phyloP scores from a whole-genome alignment of 805 yeast genomes.

The Yarrowia divulgata region DNA sequence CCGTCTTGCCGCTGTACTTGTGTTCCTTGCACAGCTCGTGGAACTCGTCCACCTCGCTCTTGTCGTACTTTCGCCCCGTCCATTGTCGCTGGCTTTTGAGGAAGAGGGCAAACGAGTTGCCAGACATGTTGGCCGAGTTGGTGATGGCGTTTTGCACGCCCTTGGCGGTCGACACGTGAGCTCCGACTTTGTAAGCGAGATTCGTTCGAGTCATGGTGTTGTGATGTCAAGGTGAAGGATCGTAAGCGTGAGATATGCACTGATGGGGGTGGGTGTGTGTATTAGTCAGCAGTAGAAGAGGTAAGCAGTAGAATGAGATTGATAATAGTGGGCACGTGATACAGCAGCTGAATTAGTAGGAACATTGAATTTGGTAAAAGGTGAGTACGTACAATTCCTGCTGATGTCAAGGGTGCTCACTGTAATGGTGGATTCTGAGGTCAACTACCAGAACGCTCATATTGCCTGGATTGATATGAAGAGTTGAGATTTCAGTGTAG shows the following conservation, averaged over 20 bases:
- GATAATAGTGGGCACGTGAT: too few relatives aligned
- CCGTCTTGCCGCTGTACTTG: conserved; percentile 49
- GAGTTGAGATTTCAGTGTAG: too few relatives aligned
- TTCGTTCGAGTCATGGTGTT: conserved; percentile 17
- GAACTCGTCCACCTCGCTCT: conserved; percentile 73
- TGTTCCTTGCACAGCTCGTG: conserved; percentile 64
- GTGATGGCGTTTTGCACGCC: conserved; percentile 70
- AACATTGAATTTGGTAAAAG: too few relatives aligned
- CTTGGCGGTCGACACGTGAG: conserved; percentile 78
- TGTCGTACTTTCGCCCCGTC: conserved; percentile 79
- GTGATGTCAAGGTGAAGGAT: too few relatives aligned
- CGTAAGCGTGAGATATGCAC: background rate
- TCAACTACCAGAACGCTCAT: too few relatives aligned
- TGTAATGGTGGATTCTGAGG: too few relatives aligned
- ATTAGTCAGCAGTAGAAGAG: conserved; percentile 8
- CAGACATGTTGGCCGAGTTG: conserved; percentile 64
- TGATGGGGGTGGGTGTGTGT: too few relatives aligned
- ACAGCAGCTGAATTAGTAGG: too few relatives aligned
- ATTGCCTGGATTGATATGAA: too few relatives aligned
- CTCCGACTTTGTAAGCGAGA: conserved; percentile 63
- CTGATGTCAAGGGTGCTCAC: too few relatives aligned
- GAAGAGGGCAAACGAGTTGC: conserved; percentile 89
- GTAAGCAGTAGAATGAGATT: too few relatives aligned
- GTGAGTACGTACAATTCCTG: too few relatives aligned
- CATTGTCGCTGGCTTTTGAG: conserved; percentile 89